Evolutionary conservation across 768 basidiomycete genomes (phyloP), one percentile per base, ranked within the genome.

Genomic region (Xerocomus potaroensis): DNA sequence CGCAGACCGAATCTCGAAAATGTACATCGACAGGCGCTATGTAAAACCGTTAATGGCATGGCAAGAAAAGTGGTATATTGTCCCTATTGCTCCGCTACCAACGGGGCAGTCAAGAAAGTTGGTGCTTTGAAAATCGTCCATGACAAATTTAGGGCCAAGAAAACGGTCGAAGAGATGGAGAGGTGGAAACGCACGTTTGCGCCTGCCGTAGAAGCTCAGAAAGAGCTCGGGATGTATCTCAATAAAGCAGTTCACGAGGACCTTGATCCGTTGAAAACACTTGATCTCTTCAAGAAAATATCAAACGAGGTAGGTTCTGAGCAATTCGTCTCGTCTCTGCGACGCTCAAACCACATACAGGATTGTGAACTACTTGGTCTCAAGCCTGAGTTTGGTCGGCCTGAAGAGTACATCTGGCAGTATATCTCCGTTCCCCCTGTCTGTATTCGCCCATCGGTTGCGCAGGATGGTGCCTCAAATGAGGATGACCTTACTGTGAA

Each of bases 401-500:
- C 96, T 9, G 96, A 99, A 70, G 89, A 97, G 64, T 96, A 92
- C 58, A 81, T 99, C 42, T 99, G 96, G 95, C 95, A 98, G 66
- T 99, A 97, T 66, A 81, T 99, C 12, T 95, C 93, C 19, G 96
- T 99, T 24, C 96, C 96, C 32, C 96, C 96, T 0, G 92, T 96
- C 16, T 94, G 92, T 62, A 99, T 99, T 45, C 82, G 96, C 37
- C 96, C 96, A 0, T 96, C 93, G 3, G 96, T 99, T 1, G 87
- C 90, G 0, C 96, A 98, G 66, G 96, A 99, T 58, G 93, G 92
- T 5, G 95, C 95, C 31, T 96, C 92, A 21, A 99, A 96, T 56
- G 96, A 99, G 70, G 96, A 99, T 56, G 96, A 99, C 65, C 74
- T 99, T 26, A 98, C 96, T 0, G 92, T 95, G 51, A 99, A 98